Conservation (phyloP, 2,329 filamentous ascomycete species). For the Penicillium aurantiogriseum region DNA sequence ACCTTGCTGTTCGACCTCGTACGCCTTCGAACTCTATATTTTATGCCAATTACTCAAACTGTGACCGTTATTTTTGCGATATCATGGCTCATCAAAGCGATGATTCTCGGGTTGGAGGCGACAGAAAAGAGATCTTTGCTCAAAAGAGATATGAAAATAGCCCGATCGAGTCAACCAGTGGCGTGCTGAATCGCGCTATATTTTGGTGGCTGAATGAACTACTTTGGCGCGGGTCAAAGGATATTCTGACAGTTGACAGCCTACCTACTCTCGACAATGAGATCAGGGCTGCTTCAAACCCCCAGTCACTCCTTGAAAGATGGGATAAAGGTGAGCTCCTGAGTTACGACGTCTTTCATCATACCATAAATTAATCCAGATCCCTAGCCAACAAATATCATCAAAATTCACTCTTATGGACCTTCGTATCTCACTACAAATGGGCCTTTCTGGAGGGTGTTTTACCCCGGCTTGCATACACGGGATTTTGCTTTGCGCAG, state of each 20-base stretch:
- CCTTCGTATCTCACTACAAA: constrained; percentile 18
- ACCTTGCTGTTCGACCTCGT: constrained; percentile 16
- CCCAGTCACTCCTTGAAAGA: constrained; percentile 27
- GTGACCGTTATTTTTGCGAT: constrained; percentile 12
- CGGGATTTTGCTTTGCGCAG: constrained; percentile 47
- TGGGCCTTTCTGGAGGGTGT: constrained; percentile 26
- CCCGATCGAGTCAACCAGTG: constrained; percentile 24
- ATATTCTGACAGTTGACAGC: constrained; percentile 40
- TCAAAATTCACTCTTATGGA: constrained; percentile 21
- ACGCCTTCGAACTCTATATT: constrained; percentile 19
- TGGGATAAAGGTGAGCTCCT: constrained; percentile 31
- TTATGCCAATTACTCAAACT: constrained; percentile 11
- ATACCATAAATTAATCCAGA: neutral
- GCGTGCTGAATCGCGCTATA: constrained; percentile 29
- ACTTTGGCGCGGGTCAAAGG: constrained; percentile 29
- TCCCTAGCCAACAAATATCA: constrained; percentile 15
- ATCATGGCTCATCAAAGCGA: constrained; percentile 35
- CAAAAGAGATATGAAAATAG: constrained; percentile 11
- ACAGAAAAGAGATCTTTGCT: constrained; percentile 39
- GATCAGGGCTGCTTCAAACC: constrained; percentile 28
- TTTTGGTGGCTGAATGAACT: constrained; percentile 41
- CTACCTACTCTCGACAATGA: constrained; percentile 42
- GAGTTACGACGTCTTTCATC: neutral
- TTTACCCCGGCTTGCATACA: constrained; percentile 40
- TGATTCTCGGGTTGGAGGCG: constrained; percentile 45